phyloP scores from a whole-genome alignment of 78 protist species.

The Pigoraptor vietnamica region DNA sequence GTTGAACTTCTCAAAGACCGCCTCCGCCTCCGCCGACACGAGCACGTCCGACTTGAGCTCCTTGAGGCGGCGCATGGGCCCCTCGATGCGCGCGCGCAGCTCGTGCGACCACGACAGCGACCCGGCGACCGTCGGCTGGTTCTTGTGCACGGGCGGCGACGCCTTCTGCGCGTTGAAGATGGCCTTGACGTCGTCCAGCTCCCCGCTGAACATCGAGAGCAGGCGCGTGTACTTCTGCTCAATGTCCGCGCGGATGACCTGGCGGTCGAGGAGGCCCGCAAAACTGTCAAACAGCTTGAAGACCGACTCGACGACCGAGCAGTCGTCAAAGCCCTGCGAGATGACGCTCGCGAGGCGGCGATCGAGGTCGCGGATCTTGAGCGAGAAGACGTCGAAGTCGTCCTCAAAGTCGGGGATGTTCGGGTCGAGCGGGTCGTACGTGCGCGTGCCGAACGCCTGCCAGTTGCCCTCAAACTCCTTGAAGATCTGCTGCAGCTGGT shows the following conservation, averaged over 20 bases:
- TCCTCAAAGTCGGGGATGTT: constrained; percentile 12
- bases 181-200: constrained; percentile 13
- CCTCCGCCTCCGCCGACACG: not conserved
- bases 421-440: constrained; percentile 32
- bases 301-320: not conserved
- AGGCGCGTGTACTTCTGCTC: not conserved
- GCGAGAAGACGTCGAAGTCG: not conserved
- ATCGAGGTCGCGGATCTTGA: constrained; percentile 12
- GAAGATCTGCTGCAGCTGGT: constrained; percentile 19
- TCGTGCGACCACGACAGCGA: constrained; percentile 41
- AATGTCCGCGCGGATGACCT: constrained; percentile 7
- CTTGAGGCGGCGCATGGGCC: constrained; percentile 18
- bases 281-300: constrained; percentile 36
- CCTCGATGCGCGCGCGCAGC: constrained; percentile 35
- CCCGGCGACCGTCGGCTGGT: constrained; percentile 60
- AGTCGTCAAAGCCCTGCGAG: not conserved
- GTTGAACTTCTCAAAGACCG: not conserved
- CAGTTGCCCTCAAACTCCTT: constrained; percentile 2
- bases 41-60: not conserved
- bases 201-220: not conserved
- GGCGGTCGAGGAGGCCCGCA: constrained; percentile 17
- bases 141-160: constrained; percentile 48
- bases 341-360: constrained; percentile 15
- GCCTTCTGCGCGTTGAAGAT: not conserved
- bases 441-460: not conserved